phyloP scores from a whole-genome alignment of 768 basidiomycete genomes.

The Lepiota venenata region DNA sequence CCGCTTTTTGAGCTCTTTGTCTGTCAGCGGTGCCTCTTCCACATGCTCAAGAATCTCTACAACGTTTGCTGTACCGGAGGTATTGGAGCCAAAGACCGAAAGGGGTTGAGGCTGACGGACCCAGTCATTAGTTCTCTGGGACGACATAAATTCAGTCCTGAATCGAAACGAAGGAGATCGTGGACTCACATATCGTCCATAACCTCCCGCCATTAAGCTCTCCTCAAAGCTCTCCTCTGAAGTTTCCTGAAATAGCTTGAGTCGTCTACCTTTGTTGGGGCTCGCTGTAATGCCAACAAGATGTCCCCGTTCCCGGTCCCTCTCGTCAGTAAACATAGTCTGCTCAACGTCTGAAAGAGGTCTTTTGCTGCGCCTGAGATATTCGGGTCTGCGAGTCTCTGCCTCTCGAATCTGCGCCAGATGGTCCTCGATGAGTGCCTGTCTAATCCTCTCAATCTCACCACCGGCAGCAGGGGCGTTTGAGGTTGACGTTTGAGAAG shows the following conservation, averaged over 20 bases:
- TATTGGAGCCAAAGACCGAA: slow-evolving; percentile 34
- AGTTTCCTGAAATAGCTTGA: slow-evolving; percentile 78
- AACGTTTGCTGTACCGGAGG: slow-evolving; percentile 40
- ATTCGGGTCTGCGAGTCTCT: slow-evolving; percentile 69
- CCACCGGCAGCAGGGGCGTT: slow-evolving; percentile 35
- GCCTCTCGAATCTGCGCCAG: slow-evolving; percentile 46
- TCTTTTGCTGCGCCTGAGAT: slow-evolving; percentile 59
- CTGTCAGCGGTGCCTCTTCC: slow-evolving; percentile 38
- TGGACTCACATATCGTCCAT: slow-evolving; percentile 67
- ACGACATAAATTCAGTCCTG: slow-evolving; percentile 9
- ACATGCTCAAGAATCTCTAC: slow-evolving; percentile 37
- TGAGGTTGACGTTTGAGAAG: slow-evolving; percentile 18
- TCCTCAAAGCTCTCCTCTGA: slow-evolving; percentile 85
- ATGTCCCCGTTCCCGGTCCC: slow-evolving; percentile 24
- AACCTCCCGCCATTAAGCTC: slow-evolving; percentile 79
- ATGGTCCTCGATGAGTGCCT: slow-evolving; percentile 47
- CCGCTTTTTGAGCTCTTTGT: slow-evolving; percentile 65
- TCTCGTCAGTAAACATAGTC: slow-evolving; percentile 28
- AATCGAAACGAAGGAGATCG: background rate
- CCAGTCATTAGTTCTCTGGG: slow-evolving; percentile 59
- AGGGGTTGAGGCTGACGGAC: slow-evolving; percentile 53
- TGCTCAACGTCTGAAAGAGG: slow-evolving; percentile 38
- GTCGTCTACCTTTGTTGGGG: slow-evolving; percentile 66
- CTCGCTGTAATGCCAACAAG: slow-evolving; percentile 65
- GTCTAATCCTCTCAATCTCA: slow-evolving; percentile 60